Evolutionary conservation across 2,329 filamentous ascomycete species (phyloP), one percentile per base, ranked within the genome.

Genomic region (Aureobasidium mangrovei): DNA sequence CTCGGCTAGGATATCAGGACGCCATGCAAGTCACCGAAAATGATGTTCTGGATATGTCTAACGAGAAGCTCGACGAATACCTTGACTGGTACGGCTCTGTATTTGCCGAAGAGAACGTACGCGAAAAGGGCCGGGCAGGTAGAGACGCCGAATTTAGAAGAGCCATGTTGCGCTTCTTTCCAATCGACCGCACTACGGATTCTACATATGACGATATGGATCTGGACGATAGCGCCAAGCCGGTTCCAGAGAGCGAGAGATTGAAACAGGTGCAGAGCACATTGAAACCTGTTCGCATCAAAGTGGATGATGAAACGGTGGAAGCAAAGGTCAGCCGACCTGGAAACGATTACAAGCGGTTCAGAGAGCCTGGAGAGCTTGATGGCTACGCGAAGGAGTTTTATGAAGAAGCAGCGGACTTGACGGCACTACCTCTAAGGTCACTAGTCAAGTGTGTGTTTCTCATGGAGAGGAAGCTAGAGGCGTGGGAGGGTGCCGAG

Each of bases 51-150:
- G 66, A 71, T 1, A 83, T 91, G 80, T 74, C 71, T 2, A 70
- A 75, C 4, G 70, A 76, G 26, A 77, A 85, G 58, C 71, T 91
- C 36, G 86, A 91, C 62, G 79, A 85, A 56, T 91, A 90, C 63
- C 75, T 94, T 68, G 81, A 88, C 67, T 93, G 86, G 83, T 91
- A 86, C 65, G 82, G 87, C 64, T 75, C 77, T 55, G 84, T 77
- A 42, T 87, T 82, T 74, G 68, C 81, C 43, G 72, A 75, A 58
- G 73, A 77, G 54, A 67, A 69, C 49, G 61, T 68, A 12, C 61
- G 67, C 9, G 65, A 69, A 32, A 62, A 64, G 8, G 65, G 64
- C 10, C 61, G 63, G 26, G 58, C 61, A 55, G 62, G 59, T 26
- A 57, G 56, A 43, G 66, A 69, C 27, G 67, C 67, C 33, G 70